Conservation (phyloP, 2,329 filamentous ascomycete genomes). For the Coniochaeta pulveracea region DNA sequence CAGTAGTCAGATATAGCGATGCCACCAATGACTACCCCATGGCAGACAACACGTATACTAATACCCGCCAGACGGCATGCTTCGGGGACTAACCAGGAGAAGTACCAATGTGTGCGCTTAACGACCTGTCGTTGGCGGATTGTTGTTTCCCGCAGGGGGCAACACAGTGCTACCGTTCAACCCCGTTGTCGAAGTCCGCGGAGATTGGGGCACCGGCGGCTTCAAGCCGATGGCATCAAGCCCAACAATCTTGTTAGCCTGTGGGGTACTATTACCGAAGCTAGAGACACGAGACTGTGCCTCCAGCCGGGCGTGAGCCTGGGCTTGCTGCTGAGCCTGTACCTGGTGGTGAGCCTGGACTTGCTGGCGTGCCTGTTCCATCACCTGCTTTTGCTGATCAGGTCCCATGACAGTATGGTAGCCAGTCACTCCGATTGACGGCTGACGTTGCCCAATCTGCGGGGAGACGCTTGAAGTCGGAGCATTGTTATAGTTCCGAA, state of each 20-base stretch:
- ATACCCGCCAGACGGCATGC: too few relatives aligned
- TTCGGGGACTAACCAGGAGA: too few relatives aligned
- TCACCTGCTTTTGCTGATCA: constrained; percentile 35
- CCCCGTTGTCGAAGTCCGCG: too few relatives aligned
- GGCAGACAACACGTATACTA: too few relatives aligned
- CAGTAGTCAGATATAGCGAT: too few relatives aligned
- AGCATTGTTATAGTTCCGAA: constrained; percentile 20
- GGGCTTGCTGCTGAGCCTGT: constrained; percentile 9
- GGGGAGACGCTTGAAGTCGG: constrained; percentile 19
- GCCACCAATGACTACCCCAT: too few relatives aligned
- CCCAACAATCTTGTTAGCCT: constrained; percentile 29
- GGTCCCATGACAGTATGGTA: constrained; percentile 38
- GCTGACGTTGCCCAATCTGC: constrained; percentile 1
- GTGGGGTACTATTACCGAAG: constrained; percentile 14
- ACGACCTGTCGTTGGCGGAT: constrained; percentile 8
- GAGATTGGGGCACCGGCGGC: too few relatives aligned
- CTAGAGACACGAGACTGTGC: constrained; percentile 1
- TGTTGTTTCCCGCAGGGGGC: constrained; percentile 10
- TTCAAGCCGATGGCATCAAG: constrained; percentile 26
- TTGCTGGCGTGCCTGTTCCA: constrained; percentile 38
- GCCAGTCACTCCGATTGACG: constrained; percentile 25
- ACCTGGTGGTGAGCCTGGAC: constrained; percentile 19
- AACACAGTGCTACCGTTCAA: not conserved
- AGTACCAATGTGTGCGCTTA: too few relatives aligned
- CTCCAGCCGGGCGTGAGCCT: constrained; percentile 3